These are phyloP conservation scores for Bimuria novae-zelandiae DNA, from an alignment of 2,329 filamentous ascomycete genomes.

Conservation along the genomic window DNA sequence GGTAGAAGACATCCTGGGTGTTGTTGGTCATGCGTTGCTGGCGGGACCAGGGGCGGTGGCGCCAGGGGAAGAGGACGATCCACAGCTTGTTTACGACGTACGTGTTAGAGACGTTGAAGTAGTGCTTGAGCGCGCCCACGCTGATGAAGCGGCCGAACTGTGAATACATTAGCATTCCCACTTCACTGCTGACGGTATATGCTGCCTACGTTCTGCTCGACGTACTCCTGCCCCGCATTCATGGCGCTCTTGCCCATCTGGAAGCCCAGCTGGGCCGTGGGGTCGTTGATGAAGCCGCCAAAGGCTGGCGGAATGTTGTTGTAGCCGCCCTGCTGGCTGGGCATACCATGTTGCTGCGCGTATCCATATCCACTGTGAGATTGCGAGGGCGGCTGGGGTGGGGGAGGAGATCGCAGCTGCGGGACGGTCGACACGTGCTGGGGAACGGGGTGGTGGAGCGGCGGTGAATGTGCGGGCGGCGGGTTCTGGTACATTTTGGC, in stretches of 20 bases:
- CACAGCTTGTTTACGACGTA: slow-evolving; percentile 94
- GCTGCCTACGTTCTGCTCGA: slow-evolving; percentile 85
- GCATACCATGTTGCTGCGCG: slow-evolving; percentile 62
- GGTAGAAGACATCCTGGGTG: slow-evolving; percentile 69
- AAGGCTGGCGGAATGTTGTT: slow-evolving; percentile 64
- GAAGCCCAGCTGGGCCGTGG: slow-evolving; percentile 90
- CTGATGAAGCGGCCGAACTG: slow-evolving; percentile 85
- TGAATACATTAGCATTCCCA: neutral
- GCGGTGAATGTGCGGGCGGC: slow-evolving; percentile 76
- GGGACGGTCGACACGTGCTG: slow-evolving; percentile 98
- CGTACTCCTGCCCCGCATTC: slow-evolving; percentile 87
- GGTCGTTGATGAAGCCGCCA: slow-evolving; percentile 93
- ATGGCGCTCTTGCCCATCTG: slow-evolving; percentile 93
- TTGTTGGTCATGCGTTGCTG: slow-evolving; percentile 71
- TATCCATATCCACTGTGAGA: slow-evolving; percentile 71
- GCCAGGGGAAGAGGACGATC: slow-evolving; percentile 95
- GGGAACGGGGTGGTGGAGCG: slow-evolving; percentile 89
- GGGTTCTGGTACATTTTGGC: slow-evolving; percentile 78
- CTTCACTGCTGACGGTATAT: slow-evolving; percentile 2
- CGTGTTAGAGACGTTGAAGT: slow-evolving; percentile 98
- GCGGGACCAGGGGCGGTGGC: slow-evolving; percentile 95
- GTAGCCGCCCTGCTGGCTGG: slow-evolving; percentile 26
- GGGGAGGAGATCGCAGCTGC: slow-evolving; percentile 91
- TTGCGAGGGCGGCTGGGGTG: slow-evolving; percentile 73
- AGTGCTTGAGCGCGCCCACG: slow-evolving; percentile 92